A percentile compares a stretch with the other conserved stretches of the same genome.
phyloP scores from a whole-genome alignment of 148 eudicot genomes.

The Camellia sinensis region DNA sequence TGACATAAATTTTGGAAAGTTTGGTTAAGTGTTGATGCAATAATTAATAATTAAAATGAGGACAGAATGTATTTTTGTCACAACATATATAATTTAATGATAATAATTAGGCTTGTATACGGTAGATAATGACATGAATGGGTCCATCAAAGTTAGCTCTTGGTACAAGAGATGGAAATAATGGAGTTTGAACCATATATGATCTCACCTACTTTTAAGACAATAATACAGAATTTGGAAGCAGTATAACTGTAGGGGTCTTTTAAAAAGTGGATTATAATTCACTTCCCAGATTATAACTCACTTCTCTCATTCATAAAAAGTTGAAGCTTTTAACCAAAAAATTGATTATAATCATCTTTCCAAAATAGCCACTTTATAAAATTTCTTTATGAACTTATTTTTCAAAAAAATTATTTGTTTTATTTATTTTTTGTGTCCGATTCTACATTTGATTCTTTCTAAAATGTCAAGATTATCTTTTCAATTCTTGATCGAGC shows the following conservation, averaged over 20 bases:
- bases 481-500: neutral
- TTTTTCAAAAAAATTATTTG: no score
- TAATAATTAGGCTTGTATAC: constrained; percentile 14
- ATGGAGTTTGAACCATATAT: constrained; percentile 1
- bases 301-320: no score
- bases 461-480: neutral
- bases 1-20: neutral
- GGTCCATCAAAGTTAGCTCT: neutral
- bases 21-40: constrained; percentile 3
- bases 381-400: no score
- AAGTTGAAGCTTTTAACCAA: no score
- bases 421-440: no score
- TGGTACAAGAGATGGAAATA: constrained; percentile 1
- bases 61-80: constrained; percentile 18
- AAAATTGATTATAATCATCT: no score
- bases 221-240: no score
- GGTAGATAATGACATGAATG: constrained; percentile 19
- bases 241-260: no score
- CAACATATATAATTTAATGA: constrained; percentile 9
- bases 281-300: no score
- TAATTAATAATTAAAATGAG: constrained; percentile 14
- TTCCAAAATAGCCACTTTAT: no score
- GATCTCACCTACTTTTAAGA: neutral
- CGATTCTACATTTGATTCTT: no score
- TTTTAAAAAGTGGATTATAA: no score